Evolutionary conservation across 2,329 filamentous ascomycete species (phyloP), one percentile per base, ranked within the genome.

Genomic region (Cercospora berteroae): DNA sequence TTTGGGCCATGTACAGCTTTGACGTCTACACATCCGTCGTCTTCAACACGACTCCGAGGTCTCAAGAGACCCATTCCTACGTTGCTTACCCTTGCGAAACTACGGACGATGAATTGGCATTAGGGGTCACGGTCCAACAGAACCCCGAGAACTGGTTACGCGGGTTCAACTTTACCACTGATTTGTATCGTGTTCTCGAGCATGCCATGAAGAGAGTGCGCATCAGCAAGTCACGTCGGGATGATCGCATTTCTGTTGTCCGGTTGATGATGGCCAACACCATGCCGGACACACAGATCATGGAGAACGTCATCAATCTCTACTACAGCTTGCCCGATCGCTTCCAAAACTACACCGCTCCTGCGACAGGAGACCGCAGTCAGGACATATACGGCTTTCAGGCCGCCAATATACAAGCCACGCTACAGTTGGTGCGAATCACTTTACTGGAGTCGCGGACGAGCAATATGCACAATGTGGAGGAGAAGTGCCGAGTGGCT

Each of bases 161-260:
- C 50, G 85, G 85, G 18, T 87, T 84, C 84, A 87, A 87, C 74
- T 86, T 86, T 66, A 84, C 82, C 6, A 86, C 84, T 0, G 85
- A 87, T 71, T 75, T 87, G 0, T 87, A 87, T 71, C 82, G 85
- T 5, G 79, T 87, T 8, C 75, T 88, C 16, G 85, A 87, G 71
- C 84, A 87, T 69, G 82, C 81, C 10, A 73, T 80, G 1, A 74
- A 71, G 44, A 69, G 72, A 29, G 64, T 75, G 57, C 69, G 72
- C 31, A 60, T 72, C 27, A 71, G 67, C 36, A 63, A 69, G 25
- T 58, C 70, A 50, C 39, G 67, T 61, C 57, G 73, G 60, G 58
- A 70, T n/a, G 69, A 74, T 64, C 66, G 72, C 20, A 64, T 74
- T 23, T 69, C 71, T 8, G 64, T 75, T 33, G 69, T 67, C 5